A percentile compares a stretch with the other conserved stretches of the same genome.
Evolutionary conservation across 495 filamentous ascomycete species (phyloP).

Genomic region (Letharia lupina): DNA sequence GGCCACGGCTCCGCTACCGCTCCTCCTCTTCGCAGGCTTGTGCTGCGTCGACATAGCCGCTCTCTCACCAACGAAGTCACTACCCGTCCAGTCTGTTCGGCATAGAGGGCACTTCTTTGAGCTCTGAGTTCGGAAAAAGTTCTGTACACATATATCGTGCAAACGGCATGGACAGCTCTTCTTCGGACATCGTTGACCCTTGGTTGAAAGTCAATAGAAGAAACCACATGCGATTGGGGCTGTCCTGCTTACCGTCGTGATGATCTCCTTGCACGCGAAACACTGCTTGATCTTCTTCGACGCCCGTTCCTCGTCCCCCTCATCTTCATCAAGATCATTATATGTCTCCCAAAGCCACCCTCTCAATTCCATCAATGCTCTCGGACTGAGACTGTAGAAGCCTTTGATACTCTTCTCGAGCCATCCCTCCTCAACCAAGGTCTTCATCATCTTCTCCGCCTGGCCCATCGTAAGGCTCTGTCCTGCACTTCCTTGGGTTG

Average conservation of each 20-base stretch:
- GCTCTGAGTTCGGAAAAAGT: constrained; percentile 59
- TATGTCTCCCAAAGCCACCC: constrained; percentile 76
- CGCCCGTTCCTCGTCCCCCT: constrained; percentile 35
- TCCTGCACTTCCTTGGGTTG: constrained; percentile 36
- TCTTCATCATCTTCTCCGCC: constrained; percentile 61
- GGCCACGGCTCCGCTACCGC: constrained; percentile 26
- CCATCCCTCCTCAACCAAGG: constrained; percentile 75
- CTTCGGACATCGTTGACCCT: constrained; percentile 74
- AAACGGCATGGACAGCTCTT: constrained; percentile 59
- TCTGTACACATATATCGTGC: constrained; percentile 67
- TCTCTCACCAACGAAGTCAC: constrained; percentile 72
- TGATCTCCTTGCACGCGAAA: constrained; percentile 80
- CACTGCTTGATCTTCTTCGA: constrained; percentile 73
- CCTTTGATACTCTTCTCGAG: constrained; percentile 61
- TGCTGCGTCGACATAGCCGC: constrained; percentile 42
- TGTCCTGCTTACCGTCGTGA: constrained; percentile 55
- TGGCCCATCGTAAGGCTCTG: constrained; percentile 63
- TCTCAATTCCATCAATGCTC: constrained; percentile 76
- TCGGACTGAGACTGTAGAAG: constrained; percentile 65
- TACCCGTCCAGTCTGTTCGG: constrained; percentile 60
- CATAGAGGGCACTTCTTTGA: constrained; percentile 67
- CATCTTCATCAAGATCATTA: constrained; percentile 58
- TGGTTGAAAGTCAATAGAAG: constrained; percentile 4
- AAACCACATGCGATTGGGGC: constrained; percentile 9
- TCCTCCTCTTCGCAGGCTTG: constrained; percentile 27